Conservation (phyloP, 2,329 filamentous ascomycete genomes). For the Ilyonectria mors-panacis region DNA sequence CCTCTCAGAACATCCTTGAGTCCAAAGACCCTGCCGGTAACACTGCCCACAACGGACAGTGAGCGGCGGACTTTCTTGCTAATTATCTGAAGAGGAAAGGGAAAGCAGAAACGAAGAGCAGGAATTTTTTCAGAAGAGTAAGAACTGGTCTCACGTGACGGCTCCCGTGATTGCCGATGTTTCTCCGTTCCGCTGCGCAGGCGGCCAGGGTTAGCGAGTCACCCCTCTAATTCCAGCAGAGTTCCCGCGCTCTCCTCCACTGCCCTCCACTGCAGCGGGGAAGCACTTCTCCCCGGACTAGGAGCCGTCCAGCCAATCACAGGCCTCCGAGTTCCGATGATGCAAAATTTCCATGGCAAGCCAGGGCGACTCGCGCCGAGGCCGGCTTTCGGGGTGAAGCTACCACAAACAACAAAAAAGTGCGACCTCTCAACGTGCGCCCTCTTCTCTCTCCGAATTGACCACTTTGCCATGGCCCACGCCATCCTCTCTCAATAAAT, state of each 20-base stretch:
- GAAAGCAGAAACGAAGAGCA: slow-evolving; percentile 41
- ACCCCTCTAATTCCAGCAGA: too few species aligned
- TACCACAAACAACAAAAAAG: neutral
- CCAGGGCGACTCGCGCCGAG: neutral
- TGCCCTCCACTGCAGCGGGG: too few species aligned
- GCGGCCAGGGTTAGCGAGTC: too few species aligned
- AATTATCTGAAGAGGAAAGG: slow-evolving; percentile 65
- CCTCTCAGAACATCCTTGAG: slow-evolving; percentile 60
- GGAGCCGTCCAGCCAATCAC: neutral
- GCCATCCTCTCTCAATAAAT: neutral
- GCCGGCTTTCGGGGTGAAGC: slow-evolving; percentile 1
- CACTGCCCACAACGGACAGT: slow-evolving; percentile 52
- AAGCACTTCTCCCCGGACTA: neutral
- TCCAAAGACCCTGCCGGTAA: slow-evolving; percentile 54
- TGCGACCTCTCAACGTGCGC: too few species aligned
- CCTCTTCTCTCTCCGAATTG: neutral
- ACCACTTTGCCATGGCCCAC: neutral
- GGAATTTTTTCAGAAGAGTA: too few species aligned
- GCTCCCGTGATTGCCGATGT: too few species aligned
- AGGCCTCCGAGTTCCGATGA: neutral
- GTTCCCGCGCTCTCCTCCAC: too few species aligned
- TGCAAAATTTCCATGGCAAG: neutral
- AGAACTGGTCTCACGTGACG: too few species aligned
- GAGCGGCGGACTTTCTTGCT: slow-evolving; percentile 60
- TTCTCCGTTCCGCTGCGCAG: too few species aligned